phyloP scores from a whole-genome alignment of 768 basidiomycete species.

The Termitomyces sp. region DNA sequence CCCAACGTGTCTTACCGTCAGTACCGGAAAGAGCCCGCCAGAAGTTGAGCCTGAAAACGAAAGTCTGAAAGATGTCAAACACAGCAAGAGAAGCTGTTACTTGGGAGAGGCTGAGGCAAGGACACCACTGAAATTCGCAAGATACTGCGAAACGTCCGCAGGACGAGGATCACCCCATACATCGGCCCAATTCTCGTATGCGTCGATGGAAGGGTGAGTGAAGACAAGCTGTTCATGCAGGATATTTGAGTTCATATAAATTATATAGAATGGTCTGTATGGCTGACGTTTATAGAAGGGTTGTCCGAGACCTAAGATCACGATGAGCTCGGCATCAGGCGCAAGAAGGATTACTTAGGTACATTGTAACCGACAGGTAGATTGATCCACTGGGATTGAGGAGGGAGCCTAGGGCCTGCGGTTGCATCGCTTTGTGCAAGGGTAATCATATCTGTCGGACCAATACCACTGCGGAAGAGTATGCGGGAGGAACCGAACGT shows the following conservation, averaged over 20 bases:
- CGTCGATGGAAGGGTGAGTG: conserved; percentile 55
- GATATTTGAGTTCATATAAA: neutral
- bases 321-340: neutral
- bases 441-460: conserved; percentile 51
- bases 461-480: conserved; percentile 57
- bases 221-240: conserved; percentile 43
- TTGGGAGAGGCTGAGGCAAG: conserved; percentile 52
- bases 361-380: conserved; percentile 53
- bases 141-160: conserved; percentile 52
- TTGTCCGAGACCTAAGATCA: conserved; percentile 43
- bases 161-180: conserved; percentile 49
- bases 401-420: conserved; percentile 42
- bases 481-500: conserved; percentile 51
- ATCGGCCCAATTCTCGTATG: conserved; percentile 61
- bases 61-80: neutral
- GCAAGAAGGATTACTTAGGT: neutral
- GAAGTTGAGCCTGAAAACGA: conserved; percentile 45
- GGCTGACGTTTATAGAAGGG: conserved; percentile 53
- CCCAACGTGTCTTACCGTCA: conserved; percentile 44
- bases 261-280: neutral
- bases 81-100: conserved; percentile 18
- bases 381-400: conserved; percentile 45
- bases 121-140: conserved; percentile 44
- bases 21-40: conserved; percentile 47
- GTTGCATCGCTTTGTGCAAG: conserved; percentile 40